Base-by-base conservation (phyloP, 2,329 filamentous ascomycete species). In the Lachnellula cervina region DNA sequence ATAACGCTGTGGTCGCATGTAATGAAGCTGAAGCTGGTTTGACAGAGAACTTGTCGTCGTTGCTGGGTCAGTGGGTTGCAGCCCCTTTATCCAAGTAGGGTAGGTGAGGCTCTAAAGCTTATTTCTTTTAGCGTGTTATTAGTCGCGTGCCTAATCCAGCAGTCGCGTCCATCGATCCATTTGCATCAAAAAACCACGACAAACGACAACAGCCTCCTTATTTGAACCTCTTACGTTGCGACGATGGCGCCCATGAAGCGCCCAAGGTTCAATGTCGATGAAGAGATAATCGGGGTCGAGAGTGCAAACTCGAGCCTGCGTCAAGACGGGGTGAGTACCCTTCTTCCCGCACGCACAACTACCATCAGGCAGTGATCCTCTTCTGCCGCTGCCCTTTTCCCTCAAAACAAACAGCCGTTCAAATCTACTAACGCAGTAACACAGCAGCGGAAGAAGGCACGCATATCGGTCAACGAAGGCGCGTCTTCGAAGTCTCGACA, bases 201-300 rank as follows among this genome's bases (percentile, higher is more conserved):
- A 11, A 2, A 11, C 28, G 28, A 32, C 28, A 9, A 32, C 9
- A 32, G 28, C 28, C 28, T 9, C 8, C 8, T 11, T 11, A 4
- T 11, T 32, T 32, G 28, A 11, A 32, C 28, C 28, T 32, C 1
- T 8, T 32, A 40, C 48, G 4, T 16, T 23, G 21, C 51, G 43
- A 61, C 44, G 13, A 78, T 77, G 76, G 68, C 73, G 48, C 71
- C 73, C 21, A 59, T 68, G 49, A 77, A 77, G 62, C 72, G 76
- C n/a, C 49, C 59, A 35, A 71, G 72, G 55, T 60, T 58, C 28
- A 65, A 57, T 42, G 49, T 68, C 17, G 68, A 67, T 21, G 66
- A 69, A 17, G 69, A 71, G 47, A 62, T 70, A 38, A 61, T 69
- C 34, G 67, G 66, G 28, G 62, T 63, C 48, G 64, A 68, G 58